phyloP scores from a whole-genome alignment of 495 filamentous ascomycete species.

The Parachaetomium inaequale region DNA sequence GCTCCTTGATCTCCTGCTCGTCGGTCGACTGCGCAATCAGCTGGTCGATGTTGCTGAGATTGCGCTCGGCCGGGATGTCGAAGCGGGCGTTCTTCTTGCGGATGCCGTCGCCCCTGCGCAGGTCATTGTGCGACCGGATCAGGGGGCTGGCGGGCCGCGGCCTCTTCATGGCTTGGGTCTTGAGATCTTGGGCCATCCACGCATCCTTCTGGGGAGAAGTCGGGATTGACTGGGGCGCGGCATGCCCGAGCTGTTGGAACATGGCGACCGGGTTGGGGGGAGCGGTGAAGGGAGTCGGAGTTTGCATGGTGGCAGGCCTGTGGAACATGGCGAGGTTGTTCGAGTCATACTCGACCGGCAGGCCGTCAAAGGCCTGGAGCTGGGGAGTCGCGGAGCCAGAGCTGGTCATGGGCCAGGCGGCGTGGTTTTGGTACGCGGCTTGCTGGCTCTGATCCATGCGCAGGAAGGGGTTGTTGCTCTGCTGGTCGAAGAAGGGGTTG shows the following conservation, averaged over 20 bases:
- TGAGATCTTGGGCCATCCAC: conserved; percentile 52
- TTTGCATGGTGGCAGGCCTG: conserved; percentile 44
- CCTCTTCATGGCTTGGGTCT: conserved; percentile 65
- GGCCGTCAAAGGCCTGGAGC: conserved; percentile 58
- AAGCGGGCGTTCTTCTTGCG: conserved; percentile 99
- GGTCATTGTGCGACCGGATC: conserved; percentile 75
- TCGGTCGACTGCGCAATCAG: conserved; percentile 84
- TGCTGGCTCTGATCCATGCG: conserved; percentile 53
- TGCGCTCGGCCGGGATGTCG: conserved; percentile 92
- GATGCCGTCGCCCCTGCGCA: conserved; percentile 83
- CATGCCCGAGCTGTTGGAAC: conserved; percentile 48
- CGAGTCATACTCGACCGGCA: conserved; percentile 58
- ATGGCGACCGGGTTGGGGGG: conserved; percentile 46
- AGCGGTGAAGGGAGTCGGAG: conserved; percentile 52
- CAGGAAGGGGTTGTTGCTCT: conserved; percentile 57
- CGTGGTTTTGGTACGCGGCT: conserved; percentile 44
- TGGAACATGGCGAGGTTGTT: conserved; percentile 50
- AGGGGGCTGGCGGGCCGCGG: conserved; percentile 65
- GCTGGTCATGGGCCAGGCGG: conserved; percentile 57
- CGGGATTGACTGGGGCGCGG: conserved; percentile 40
- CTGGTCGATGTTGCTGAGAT: conserved; percentile 89
- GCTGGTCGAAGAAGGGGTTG: conserved; percentile 60
- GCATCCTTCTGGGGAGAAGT: conserved; percentile 54
- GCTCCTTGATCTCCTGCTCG: conserved; percentile 93
- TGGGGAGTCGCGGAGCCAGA: conserved; percentile 46